phyloP scores from a whole-genome alignment of 2,329 filamentous ascomycete genomes.

The Epichloe uncinata region DNA sequence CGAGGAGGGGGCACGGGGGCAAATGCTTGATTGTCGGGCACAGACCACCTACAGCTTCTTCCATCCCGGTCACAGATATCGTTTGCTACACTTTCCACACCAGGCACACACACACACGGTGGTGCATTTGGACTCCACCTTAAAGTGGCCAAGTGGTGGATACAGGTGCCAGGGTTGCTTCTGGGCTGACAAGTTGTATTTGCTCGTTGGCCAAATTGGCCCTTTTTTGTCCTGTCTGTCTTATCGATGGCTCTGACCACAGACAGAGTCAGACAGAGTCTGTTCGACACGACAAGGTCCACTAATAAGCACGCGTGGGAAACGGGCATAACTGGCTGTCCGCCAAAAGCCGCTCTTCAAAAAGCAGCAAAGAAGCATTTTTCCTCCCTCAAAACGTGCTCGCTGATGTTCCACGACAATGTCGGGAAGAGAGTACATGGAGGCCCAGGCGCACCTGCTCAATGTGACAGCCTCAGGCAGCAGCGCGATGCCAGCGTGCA shows the following conservation, averaged over 20 bases:
- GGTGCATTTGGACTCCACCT: too few relatives aligned
- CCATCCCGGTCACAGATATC: too few relatives aligned
- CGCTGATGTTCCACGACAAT: neutral
- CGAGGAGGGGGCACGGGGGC: too few relatives aligned
- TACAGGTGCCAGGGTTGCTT: neutral
- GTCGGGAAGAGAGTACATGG: neutral
- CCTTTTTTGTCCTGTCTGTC: neutral
- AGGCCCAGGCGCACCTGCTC: too few relatives aligned
- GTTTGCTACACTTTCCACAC: too few relatives aligned
- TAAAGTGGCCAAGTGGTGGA: neutral
- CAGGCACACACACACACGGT: too few relatives aligned
- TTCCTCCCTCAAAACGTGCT: neutral
- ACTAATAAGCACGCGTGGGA: neutral
- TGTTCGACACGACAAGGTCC: too few relatives aligned
- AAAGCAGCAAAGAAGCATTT: too few relatives aligned
- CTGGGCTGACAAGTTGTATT: neutral
- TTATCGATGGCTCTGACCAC: neutral
- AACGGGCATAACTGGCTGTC: neutral
- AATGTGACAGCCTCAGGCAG: neutral
- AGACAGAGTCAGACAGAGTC: too few relatives aligned
- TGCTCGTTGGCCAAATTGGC: neutral
- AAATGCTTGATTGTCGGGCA: too few relatives aligned
- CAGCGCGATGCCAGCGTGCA: neutral
- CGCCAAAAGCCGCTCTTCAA: too few relatives aligned
- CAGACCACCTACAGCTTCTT: too few relatives aligned